Conservation (phyloP, 176 grass and related monocot species). For the Musa acuminata region DNA sequence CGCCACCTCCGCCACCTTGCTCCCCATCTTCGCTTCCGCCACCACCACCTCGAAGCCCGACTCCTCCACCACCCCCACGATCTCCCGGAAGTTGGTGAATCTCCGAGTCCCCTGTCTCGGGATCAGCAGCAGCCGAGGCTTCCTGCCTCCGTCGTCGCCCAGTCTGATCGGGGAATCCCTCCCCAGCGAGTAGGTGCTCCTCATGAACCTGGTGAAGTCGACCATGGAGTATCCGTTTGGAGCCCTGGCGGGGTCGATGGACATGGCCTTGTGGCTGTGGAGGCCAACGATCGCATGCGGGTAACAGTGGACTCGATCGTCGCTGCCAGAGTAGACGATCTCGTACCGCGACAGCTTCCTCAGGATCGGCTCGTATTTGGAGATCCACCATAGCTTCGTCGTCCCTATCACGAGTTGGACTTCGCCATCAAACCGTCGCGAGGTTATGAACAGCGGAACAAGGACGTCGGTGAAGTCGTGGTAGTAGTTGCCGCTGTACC, state of each 20-base stretch:
- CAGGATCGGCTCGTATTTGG: not conserved
- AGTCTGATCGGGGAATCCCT: not conserved
- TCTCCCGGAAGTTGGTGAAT: not conserved
- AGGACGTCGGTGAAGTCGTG: constrained; percentile 15
- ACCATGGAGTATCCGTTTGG: not conserved
- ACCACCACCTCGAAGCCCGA: constrained; percentile 10
- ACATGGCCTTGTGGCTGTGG: not conserved
- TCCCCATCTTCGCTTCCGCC: not conserved
- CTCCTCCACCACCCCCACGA: not conserved
- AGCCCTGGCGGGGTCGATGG: not conserved
- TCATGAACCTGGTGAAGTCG: not conserved
- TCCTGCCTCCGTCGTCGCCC: not conserved
- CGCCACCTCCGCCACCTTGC: constrained; percentile 34
- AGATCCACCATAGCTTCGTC: constrained; percentile 1
- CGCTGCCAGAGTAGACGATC: not conserved
- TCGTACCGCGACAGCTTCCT: constrained; percentile 5
- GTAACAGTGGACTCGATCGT: constrained; percentile 2
- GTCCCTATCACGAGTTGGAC: not conserved
- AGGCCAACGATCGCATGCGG: not conserved
- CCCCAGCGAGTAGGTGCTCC: not conserved
- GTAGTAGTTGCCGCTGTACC: constrained; percentile 10
- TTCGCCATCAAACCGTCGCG: not conserved
- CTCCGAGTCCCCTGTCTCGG: not conserved
- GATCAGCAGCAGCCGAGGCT: constrained; percentile 2
- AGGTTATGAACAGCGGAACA: constrained; percentile 6